Evolutionary conservation across 208 protist species (phyloP).

Genomic region (Lotmaria passim): DNA sequence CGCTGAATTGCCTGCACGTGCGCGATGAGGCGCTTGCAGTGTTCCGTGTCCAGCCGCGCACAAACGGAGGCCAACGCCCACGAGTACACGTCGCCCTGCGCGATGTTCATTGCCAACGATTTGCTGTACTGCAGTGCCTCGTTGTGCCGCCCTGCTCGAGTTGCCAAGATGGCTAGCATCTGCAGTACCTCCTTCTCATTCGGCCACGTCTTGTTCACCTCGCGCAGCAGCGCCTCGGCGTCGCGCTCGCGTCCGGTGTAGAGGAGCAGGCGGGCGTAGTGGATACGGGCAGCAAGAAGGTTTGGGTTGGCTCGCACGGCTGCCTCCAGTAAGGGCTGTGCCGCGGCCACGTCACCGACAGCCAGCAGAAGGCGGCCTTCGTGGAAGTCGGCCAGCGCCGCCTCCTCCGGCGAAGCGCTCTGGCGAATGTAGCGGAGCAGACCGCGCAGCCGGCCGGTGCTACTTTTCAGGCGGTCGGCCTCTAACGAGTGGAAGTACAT

Average conservation of each 20-base stretch:
- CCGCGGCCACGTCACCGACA: conserved; percentile 57
- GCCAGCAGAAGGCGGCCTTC: conserved; percentile 71
- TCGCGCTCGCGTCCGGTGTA: conserved; percentile 49
- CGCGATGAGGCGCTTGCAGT: conserved; percentile 40
- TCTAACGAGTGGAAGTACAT: conserved; percentile 70
- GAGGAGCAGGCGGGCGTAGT: conserved; percentile 75
- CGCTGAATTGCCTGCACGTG: conserved; percentile 56
- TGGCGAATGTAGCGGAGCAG: conserved; percentile 64
- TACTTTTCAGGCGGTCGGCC: conserved; percentile 43
- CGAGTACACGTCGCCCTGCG: conserved; percentile 67
- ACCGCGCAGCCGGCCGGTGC: conserved; percentile 40
- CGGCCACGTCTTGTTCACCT: conserved; percentile 63
- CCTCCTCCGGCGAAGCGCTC: conserved; percentile 54
- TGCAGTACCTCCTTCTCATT: conserved; percentile 83
- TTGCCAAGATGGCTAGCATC: conserved; percentile 70
- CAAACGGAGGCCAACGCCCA: conserved; percentile 77
- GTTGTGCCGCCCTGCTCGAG: conserved; percentile 60
- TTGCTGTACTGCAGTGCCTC: conserved; percentile 67
- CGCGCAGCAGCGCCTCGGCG: conserved; percentile 54
- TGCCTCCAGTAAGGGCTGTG: conserved; percentile 61
- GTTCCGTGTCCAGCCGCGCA: conserved; percentile 61
- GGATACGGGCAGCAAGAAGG: conserved; percentile 70
- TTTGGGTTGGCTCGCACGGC: conserved; percentile 66
- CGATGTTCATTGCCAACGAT: conserved; percentile 63
- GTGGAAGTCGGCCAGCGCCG: conserved; percentile 79